A percentile compares a stretch with the other conserved stretches of the same genome.
These are phyloP conservation scores for Rhodotorula sp. DNA, from an alignment of 1,284 basidiomycete genomes.

Conservation along the genomic window DNA sequence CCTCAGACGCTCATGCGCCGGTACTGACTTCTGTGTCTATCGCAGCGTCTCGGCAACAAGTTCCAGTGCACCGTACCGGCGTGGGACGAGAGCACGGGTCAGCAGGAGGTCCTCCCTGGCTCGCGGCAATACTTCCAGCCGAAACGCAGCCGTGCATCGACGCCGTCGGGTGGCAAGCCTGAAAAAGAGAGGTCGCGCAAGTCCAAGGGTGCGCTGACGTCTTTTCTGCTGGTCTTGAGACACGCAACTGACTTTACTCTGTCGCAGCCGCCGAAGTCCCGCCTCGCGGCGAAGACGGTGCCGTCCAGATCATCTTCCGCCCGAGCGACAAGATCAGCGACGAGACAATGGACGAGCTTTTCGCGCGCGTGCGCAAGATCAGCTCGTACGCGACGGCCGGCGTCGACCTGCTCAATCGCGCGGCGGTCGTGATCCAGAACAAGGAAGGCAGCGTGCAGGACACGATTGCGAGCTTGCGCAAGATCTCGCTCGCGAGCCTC, in stretches of 20 bases:
- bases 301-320: constrained; percentile 14
- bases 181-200: constrained; percentile 9
- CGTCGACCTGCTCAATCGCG: constrained; percentile 40
- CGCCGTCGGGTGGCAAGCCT: constrained; percentile 18
- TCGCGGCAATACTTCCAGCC: constrained; percentile 25
- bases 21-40: background rate
- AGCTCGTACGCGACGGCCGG: constrained; percentile 31
- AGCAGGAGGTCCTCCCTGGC: constrained; percentile 4
- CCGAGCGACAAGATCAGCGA: constrained; percentile 17
- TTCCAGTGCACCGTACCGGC: constrained; percentile 42
- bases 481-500: constrained; percentile 29
- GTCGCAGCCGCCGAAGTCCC: constrained; percentile 6
- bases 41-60: constrained; percentile 43
- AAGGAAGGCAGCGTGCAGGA: constrained; percentile 25
- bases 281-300: constrained; percentile 31
- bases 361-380: constrained; percentile 27
- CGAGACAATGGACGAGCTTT: constrained; percentile 17
- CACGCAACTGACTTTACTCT: background rate
- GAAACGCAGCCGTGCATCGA: constrained; percentile 26
- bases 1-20: no score
- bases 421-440: constrained; percentile 23
- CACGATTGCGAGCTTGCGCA: constrained; percentile 26
- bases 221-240: background rate
- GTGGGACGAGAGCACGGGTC: constrained; percentile 24
- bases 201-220: constrained; percentile 7